Percentiles rank a stretch among this genome's conserved stretches.
These are phyloP conservation scores for Pholiota molesta DNA, from an alignment of 768 basidiomycete species.

Conservation along the genomic window DNA sequence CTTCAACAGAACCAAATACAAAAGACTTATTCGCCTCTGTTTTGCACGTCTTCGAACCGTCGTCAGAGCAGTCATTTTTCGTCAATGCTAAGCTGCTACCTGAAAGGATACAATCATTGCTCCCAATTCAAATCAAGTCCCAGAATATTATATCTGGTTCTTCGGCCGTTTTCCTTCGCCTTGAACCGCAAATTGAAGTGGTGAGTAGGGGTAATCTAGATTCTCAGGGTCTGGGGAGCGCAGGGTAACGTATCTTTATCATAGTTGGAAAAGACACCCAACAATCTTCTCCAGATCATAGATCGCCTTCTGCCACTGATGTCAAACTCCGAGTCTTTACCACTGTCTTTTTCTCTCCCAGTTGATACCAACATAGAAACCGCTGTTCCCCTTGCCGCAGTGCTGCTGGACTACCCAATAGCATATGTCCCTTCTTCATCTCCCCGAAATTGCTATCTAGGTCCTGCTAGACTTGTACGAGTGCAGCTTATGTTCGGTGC, in stretches of 20 bases:
- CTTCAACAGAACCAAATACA: conserved; percentile 14
- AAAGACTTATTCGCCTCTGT: conserved; percentile 41
- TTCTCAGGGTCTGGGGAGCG: too few species aligned
- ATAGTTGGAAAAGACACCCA: conserved; percentile 11
- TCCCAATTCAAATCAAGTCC: not conserved
- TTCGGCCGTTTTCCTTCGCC: conserved; percentile 14
- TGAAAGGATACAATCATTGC: conserved; percentile 11
- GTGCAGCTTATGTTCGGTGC: conserved; percentile 28
- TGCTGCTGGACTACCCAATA: conserved; percentile 65
- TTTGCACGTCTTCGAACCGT: conserved; percentile 47
- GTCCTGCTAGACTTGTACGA: conserved; percentile 56
- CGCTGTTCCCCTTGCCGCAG: conserved; percentile 56
- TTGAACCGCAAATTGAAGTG: conserved; percentile 13
- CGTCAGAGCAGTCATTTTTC: conserved; percentile 57
- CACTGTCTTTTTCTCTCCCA: conserved; percentile 32
- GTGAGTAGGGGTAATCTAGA: conserved; percentile 6
- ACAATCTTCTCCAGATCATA: conserved; percentile 6
- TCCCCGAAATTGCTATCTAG: conserved; percentile 36
- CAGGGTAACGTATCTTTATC: not conserved
- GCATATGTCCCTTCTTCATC: conserved; percentile 42
- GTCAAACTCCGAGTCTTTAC: not conserved
- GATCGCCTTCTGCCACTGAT: not conserved
- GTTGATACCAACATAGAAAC: conserved; percentile 25
- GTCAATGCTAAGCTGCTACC: conserved; percentile 41
- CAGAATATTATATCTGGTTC: not conserved